These are phyloP conservation scores for Clonostachys rosea DNA, from an alignment of 2,329 filamentous ascomycete genomes.

Conservation along the genomic window DNA sequence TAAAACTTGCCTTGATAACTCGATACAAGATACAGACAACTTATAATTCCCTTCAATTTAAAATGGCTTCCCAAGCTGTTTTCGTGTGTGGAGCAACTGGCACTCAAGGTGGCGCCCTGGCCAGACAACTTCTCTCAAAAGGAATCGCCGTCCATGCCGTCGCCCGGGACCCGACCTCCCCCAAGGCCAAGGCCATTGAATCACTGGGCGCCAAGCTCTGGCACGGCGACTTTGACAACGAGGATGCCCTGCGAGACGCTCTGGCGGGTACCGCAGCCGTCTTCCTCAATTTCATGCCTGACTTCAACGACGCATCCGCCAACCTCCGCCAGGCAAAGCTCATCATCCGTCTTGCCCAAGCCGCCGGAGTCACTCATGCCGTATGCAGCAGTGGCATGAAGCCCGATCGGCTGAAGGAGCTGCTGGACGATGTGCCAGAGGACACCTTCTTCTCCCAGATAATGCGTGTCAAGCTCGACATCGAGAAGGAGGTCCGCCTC, in stretches of 20 bases:
- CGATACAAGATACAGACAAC: neutral
- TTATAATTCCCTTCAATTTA: neutral
- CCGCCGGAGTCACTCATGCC: constrained; percentile 26
- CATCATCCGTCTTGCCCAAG: constrained; percentile 28
- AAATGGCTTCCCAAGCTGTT: constrained; percentile 20
- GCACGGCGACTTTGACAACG: constrained; percentile 24
- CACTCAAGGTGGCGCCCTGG: constrained; percentile 27
- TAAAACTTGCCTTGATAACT: neutral
- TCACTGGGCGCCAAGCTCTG: constrained; percentile 23
- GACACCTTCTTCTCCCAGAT: constrained; percentile 17
- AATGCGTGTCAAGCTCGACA: constrained; percentile 29
- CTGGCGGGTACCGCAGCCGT: constrained; percentile 19
- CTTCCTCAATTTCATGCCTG: constrained; percentile 25
- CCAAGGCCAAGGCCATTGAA: constrained; percentile 17
- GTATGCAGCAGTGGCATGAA: constrained; percentile 27
- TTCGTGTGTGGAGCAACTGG: constrained; percentile 35
- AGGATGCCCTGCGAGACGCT: constrained; percentile 16
- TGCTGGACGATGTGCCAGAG: constrained; percentile 14
- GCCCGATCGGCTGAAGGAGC: constrained; percentile 16
- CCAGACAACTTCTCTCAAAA: constrained; percentile 21
- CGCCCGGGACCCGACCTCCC: constrained; percentile 19
- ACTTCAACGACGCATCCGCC: constrained; percentile 17
- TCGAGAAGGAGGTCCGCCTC: constrained; percentile 30
- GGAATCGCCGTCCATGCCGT: constrained; percentile 24
- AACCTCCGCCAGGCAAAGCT: constrained; percentile 19